A percentile compares a stretch with the other conserved stretches of the same genome.
Conservation (phyloP, 192 early-diverging fungal genomes). For the Backusella tarrabulga region DNA sequence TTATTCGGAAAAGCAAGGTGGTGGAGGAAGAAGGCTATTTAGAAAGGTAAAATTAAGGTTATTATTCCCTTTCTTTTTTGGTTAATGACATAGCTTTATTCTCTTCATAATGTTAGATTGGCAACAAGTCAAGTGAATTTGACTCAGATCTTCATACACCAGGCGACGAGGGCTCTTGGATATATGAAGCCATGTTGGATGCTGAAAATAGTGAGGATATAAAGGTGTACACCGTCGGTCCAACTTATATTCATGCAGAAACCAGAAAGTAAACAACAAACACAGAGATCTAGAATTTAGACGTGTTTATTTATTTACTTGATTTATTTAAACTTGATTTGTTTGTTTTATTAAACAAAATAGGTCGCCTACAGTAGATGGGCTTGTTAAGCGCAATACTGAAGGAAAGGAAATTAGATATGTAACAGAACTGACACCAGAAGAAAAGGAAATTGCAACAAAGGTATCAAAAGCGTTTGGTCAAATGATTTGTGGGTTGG, state of each 20-base stretch:
- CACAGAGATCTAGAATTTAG: neutral
- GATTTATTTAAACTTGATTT: neutral
- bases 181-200: conserved; percentile 95
- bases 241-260: conserved; percentile 90
- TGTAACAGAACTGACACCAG: conserved; percentile 72
- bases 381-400: conserved; percentile 89
- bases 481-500: conserved; percentile 95
- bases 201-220: conserved; percentile 96
- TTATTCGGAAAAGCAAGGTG: conserved; percentile 78
- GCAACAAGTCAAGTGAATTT: conserved; percentile 95
- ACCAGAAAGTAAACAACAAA: conserved; percentile 75
- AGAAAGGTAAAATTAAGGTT: conserved; percentile 55
- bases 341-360: too few species aligned
- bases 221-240: conserved; percentile 95
- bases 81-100: neutral
- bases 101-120: conserved; percentile 49
- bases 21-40: conserved; percentile 77
- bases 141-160: conserved; percentile 64
- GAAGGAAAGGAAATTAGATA: conserved; percentile 98
- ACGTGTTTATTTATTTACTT: neutral
- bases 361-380: conserved; percentile 93
- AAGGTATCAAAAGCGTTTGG: conserved; percentile 80
- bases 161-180: conserved; percentile 76
- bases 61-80: neutral
- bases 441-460: conserved; percentile 78